Evolutionary conservation across 2,329 filamentous ascomycete genomes (phyloP).

Genomic region (Neophaeococcomyces aloes): DNA sequence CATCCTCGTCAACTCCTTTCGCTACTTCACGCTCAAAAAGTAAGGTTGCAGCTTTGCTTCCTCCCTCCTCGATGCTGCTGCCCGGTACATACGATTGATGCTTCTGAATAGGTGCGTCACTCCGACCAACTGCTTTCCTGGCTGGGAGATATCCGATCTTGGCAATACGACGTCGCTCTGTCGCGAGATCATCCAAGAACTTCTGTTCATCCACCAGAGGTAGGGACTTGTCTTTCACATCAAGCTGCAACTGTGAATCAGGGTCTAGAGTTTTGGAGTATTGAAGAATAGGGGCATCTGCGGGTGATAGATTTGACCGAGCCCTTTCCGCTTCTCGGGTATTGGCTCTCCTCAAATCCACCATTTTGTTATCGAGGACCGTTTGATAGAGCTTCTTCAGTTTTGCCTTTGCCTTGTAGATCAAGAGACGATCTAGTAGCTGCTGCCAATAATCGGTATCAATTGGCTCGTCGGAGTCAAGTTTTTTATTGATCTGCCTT

Average conservation of each 20-base stretch:
- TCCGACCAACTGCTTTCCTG: constrained; percentile 32
- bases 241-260: constrained; percentile 54
- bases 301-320: constrained; percentile 14
- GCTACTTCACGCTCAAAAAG: constrained; percentile 89
- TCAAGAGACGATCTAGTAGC: constrained; percentile 67
- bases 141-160: constrained; percentile 60
- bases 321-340: constrained; percentile 50
- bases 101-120: neutral
- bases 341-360: constrained; percentile 56
- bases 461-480: constrained; percentile 80
- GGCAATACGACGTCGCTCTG: constrained; percentile 50
- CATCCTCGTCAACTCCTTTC: constrained; percentile 80
- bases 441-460: constrained; percentile 98
- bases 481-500: constrained; percentile 72
- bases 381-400: constrained; percentile 66
- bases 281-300: constrained; percentile 15
- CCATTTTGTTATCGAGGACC: constrained; percentile 59
- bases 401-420: constrained; percentile 87
- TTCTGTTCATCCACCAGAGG: constrained; percentile 43
- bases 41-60: constrained; percentile 54
- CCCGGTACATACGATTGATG: neutral
- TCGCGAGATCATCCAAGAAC: constrained; percentile 47
- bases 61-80: constrained; percentile 50
- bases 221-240: constrained; percentile 51
- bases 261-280: constrained; percentile 48